These are phyloP conservation scores for Heritiera littoralis DNA, from an alignment of 345 rosid genomes.

Conservation along the genomic window DNA sequence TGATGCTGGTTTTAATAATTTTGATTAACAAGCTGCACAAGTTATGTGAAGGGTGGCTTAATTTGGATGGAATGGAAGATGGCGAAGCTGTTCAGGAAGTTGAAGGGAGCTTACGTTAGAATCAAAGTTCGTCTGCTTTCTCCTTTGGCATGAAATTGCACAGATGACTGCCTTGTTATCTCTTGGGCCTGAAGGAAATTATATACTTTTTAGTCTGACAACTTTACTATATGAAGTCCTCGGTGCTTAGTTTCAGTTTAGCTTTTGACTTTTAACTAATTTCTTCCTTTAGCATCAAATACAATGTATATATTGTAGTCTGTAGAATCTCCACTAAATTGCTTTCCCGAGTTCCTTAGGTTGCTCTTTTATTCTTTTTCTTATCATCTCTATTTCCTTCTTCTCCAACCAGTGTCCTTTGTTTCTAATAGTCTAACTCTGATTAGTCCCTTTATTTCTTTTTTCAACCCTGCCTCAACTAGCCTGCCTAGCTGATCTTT, in stretches of 20 bases:
- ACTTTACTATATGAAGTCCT: slow-evolving; percentile 4
- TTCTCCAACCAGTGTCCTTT: slow-evolving; percentile 20
- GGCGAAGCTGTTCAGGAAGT: slow-evolving; percentile 20
- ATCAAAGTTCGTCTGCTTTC: slow-evolving; percentile 14
- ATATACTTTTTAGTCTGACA: slow-evolving; percentile 9
- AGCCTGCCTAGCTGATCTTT: slow-evolving; percentile 22
- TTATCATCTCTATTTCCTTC: background rate
- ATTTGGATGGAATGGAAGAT: slow-evolving; percentile 31
- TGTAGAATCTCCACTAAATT: slow-evolving; percentile 32
- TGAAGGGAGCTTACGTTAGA: slow-evolving; percentile 25
- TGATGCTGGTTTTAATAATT: slow-evolving; percentile 28
- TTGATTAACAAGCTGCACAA: slow-evolving; percentile 26
- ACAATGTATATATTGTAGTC: slow-evolving; percentile 43
- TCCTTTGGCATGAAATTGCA: slow-evolving; percentile 24
- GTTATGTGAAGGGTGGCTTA: slow-evolving; percentile 13
- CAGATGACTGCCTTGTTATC: slow-evolving; percentile 11
- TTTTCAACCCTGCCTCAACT: slow-evolving; percentile 3
- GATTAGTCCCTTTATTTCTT: slow-evolving; percentile 19
- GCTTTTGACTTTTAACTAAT: slow-evolving; percentile 27
- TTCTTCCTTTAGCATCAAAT: slow-evolving; percentile 19
- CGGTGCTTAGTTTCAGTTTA: slow-evolving; percentile 7
- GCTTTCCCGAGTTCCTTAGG: slow-evolving; percentile 21
- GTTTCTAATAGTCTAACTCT: slow-evolving; percentile 23
- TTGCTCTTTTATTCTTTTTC: slow-evolving; percentile 25
- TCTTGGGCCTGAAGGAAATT: slow-evolving; percentile 17